Evolutionary conservation across 1,284 basidiomycete genomes (phyloP), one percentile per base, ranked within the genome.

Genomic region (Trametes sp.): DNA sequence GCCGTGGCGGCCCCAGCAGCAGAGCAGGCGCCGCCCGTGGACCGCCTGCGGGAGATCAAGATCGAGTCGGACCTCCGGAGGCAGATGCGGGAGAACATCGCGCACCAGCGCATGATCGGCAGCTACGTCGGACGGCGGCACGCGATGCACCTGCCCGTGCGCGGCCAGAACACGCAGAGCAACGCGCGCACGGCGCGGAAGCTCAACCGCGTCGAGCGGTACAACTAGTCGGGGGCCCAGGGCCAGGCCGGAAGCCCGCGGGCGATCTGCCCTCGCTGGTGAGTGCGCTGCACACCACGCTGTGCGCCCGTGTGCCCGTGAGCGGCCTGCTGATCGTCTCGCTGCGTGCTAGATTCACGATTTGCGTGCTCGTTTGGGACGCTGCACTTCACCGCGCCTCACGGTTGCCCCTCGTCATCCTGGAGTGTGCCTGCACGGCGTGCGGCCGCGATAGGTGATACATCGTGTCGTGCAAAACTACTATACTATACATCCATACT

Each of bases 41-140:
- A 94, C 74, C 83, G 85, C 1, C 78, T 97, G 64, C 84, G 86
- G 68, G 84, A 85, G 55, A 77, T 97, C 68, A 88, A 87, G 77
- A 88, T 96, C 69, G 94, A 96, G 78, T 84, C 89, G 24, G 95
- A 97, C 74, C 80, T 95, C 70, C 85, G 83, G 72, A 83, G 92
- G 65, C 86, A 92, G 72, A 82, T 95, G 68, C 84, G 86, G 75
- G 94, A 95, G 73, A 95, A 96, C 74, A 95, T 97, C 76, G 88
- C 87, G 10, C 95, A 96, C 77, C 90, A 95, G 76, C 82, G 94
- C 65, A 90, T 90, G 82, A 94, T 97, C 76, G 95, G 95, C 52
- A 93, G 88, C 70, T 95, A 96, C 75, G 87, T 91, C 59, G 95
- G 95, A 36, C 85, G 88, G 77, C 82, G 95, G 73, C 95, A 97